Base-by-base conservation (phyloP, 139 green algal species). In the Pleodorina starrii region DNA sequence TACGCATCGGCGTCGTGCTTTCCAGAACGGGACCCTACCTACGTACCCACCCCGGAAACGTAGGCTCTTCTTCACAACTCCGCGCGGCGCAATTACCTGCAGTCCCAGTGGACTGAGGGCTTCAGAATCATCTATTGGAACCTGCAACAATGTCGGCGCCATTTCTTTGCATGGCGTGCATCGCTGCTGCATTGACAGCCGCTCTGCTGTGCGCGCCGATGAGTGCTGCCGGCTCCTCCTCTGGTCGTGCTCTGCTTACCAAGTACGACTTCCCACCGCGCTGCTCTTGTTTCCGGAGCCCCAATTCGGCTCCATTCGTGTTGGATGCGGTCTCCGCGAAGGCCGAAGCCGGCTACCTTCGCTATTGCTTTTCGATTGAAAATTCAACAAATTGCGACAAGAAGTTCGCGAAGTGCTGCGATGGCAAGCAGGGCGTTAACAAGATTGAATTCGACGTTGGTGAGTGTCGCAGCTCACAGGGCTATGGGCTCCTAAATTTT, bases 361-460 rank as follows among this genome's bases (percentile, higher is more conserved):
- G n/a, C 35, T 74, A 57, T 32, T 88, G 60, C 43, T 81, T 71
- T 32, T 6, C 17, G 14, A 23, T 88, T 14, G 32, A 42, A 5
- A 77, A 69, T 40, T 38, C 42, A 19, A 23, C 27, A 42, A 36
- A 4, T 50, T 90, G 86, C 46, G 63, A 90, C 66, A 14, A 19
- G 21, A 63, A 38, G 17, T 59, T 44, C 54, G 29, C 63, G 11
- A 68, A 77, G 36, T 82, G 74, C 74, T 82, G 74, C 74, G 66
- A 82, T 29, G 74, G 43, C 44, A 42, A 82, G 10, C 74, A 82
- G 74, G 74, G 74, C 27, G 32, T 82, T 11, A n/a, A 63, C 27
- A 82, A 82, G 46, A 48, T 82, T 44, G 74, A 82, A 44, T 82
- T 82, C n/a, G 74, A 82, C 29, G 74, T 82, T 19, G 74, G 74